A percentile compares a stretch with the other conserved stretches of the same genome.
Conservation (phyloP, 768 basidiomycete genomes). For the Pleurotus cornucopiae region DNA sequence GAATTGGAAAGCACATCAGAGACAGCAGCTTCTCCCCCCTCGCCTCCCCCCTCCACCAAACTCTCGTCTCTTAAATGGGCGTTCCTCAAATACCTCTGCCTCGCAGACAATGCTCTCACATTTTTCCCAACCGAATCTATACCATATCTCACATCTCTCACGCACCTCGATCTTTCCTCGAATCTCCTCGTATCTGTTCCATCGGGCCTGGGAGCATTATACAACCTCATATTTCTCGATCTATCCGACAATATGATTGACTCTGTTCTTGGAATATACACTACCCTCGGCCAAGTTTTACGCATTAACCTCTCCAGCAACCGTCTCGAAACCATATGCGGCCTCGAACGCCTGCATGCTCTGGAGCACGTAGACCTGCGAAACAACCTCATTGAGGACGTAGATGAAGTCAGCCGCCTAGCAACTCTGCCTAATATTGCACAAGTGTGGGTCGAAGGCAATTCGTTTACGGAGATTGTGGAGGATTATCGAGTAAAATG, state of each 20-base stretch:
- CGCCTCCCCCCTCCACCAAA: constrained; percentile 26
- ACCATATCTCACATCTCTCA: constrained; percentile 66
- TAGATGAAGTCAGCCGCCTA: constrained; percentile 80
- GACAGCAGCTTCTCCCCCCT: constrained; percentile 13
- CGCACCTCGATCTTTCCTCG: constrained; percentile 84
- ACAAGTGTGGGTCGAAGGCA: constrained; percentile 82
- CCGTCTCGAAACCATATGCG: constrained; percentile 91
- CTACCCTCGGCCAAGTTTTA: constrained; percentile 71
- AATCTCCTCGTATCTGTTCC: constrained; percentile 91
- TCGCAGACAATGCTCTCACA: constrained; percentile 78
- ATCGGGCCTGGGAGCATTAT: constrained; percentile 64
- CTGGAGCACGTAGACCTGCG: constrained; percentile 86
- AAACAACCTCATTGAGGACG: constrained; percentile 75
- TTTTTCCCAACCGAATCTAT: constrained; percentile 70
- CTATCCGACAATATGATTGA: constrained; percentile 98
- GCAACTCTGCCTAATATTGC: constrained; percentile 73
- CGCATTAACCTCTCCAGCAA: constrained; percentile 81
- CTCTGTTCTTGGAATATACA: constrained; percentile 86
- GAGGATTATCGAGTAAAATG: constrained; percentile 74
- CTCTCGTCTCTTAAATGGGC: constrained; percentile 69
- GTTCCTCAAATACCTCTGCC: constrained; percentile 68
- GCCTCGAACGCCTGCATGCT: constrained; percentile 83
- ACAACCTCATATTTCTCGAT: constrained; percentile 86
- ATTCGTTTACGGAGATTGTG: constrained; percentile 72
- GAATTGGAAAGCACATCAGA: constrained; percentile 12